A percentile compares a stretch with the other conserved stretches of the same genome.
These are phyloP conservation scores for Russula virescens DNA, from an alignment of 768 basidiomycete species.

Conservation along the genomic window DNA sequence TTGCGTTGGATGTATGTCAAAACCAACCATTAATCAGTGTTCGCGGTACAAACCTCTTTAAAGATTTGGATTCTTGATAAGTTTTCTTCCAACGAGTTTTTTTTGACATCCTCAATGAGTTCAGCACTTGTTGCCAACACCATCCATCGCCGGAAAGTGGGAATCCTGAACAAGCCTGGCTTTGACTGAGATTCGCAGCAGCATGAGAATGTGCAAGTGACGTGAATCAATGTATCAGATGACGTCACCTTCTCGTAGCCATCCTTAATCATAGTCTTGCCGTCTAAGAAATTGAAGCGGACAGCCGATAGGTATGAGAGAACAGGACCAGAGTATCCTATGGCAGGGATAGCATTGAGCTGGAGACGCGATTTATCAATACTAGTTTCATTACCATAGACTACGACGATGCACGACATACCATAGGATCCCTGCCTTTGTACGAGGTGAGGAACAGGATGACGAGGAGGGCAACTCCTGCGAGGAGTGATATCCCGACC, in stretches of 20 bases:
- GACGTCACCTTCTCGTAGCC: constrained; percentile 5
- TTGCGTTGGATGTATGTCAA: not conserved
- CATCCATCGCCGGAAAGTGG: no score
- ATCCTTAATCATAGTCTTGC: not conserved
- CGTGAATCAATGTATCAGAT: no score
- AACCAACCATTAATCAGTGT: no score
- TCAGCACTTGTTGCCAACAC: no score
- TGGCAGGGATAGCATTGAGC: no score
- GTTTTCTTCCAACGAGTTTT: not conserved
- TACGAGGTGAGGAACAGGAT: not conserved
- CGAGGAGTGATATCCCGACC: not conserved
- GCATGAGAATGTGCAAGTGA: no score
- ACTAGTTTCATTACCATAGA: constrained; percentile 26
- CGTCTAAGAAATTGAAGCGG: not conserved
- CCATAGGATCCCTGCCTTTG: not conserved
- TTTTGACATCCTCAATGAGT: not conserved
- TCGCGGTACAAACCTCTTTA: not conserved
- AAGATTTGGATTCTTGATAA: not conserved
- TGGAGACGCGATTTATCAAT: no score
- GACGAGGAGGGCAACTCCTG: not conserved
- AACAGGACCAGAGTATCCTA: no score
- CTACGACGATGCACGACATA: not conserved
- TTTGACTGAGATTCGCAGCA: no score
- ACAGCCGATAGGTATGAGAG: constrained; percentile 27
- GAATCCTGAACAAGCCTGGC: no score